Base-by-base conservation (phyloP, 1,139 yeast genomes). In the Debaryomyces fabryi region DNA sequence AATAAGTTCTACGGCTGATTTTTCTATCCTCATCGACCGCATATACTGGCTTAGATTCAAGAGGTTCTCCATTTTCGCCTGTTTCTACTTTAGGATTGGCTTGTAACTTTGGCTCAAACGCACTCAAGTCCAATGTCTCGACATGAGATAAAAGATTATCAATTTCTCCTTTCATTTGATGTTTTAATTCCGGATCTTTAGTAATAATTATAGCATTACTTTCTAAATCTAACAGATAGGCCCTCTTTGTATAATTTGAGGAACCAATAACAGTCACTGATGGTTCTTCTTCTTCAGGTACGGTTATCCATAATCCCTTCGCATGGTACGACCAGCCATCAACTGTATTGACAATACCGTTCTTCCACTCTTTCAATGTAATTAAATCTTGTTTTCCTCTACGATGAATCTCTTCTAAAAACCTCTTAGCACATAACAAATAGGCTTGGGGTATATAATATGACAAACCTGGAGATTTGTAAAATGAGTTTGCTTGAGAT, bases 321-420 rank as follows among this genome's bases (percentile, higher is more conserved):
- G 99, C 99, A 63, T 93, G 99, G 65, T 93, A 93, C 0, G 97
- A 89, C 99, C 99, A 93, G 1, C 99, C 98, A 30, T 75, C 81
- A 0, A 84, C 80, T 10, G 88, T 81, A 59, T 90, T 90, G 7
- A 91, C 96, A 1, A 82, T 71, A 1, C 99, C 99, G 45, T 81
- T 82, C 60, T 82, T 81, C 99, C 99, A 95, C 66, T 93, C 98
- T 49, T 74, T 78, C 35, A 93, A 71, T 13, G 73, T 68, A 30
- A 92, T 82, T 18, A 74, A 60, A 6, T 74, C 59, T 13, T 72
- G 68, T 56, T 78, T 81, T 1, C 80, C 78, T 30, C 74, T 64
- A 3, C 58, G 57, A 33, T 69, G 62, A 5, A 87, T 82, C 30
- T 79, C 79, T 53, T 79, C 73, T 46, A 92, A 68, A 59, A 93